These are phyloP conservation scores for Vitis hybrid DNA, from an alignment of 177 flowering plant species.

Conservation along the genomic window DNA sequence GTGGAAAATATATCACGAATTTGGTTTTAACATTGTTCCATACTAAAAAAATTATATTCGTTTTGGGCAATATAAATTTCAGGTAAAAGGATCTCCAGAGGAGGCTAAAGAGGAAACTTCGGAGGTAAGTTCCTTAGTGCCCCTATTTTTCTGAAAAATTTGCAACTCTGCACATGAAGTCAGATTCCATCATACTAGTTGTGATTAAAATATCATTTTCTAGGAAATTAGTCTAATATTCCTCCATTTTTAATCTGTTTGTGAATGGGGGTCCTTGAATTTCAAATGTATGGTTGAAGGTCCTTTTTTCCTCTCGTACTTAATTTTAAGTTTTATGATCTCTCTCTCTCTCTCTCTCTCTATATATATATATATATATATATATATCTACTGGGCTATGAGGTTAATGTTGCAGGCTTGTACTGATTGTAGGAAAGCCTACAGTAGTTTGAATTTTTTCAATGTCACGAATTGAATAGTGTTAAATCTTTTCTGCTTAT, in stretches of 20 bases:
- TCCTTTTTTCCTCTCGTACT: background rate
- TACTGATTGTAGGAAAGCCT: background rate
- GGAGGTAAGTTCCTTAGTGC: constrained; percentile 32
- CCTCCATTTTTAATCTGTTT: background rate
- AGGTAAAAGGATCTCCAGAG: constrained; percentile 39
- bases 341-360: background rate
- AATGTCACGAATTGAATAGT: no score
- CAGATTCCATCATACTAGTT: background rate
- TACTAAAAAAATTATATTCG: background rate
- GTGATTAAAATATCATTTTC: background rate
- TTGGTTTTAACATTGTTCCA: background rate
- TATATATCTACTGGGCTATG: background rate
- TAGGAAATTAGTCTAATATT: background rate
- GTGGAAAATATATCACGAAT: background rate
- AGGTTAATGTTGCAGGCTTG: background rate
- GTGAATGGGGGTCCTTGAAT: background rate
- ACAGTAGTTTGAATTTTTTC: background rate
- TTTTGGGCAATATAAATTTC: constrained; percentile 9
- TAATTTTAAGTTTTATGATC: background rate
- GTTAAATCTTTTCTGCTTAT: no score
- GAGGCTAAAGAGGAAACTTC: constrained; percentile 34
- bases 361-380: background rate
- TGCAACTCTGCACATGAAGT: background rate
- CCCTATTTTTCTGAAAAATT: background rate
- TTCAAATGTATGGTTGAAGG: background rate